Base-by-base conservation (phyloP, 495 filamentous ascomycete genomes). In the Penicillium argentinense region DNA sequence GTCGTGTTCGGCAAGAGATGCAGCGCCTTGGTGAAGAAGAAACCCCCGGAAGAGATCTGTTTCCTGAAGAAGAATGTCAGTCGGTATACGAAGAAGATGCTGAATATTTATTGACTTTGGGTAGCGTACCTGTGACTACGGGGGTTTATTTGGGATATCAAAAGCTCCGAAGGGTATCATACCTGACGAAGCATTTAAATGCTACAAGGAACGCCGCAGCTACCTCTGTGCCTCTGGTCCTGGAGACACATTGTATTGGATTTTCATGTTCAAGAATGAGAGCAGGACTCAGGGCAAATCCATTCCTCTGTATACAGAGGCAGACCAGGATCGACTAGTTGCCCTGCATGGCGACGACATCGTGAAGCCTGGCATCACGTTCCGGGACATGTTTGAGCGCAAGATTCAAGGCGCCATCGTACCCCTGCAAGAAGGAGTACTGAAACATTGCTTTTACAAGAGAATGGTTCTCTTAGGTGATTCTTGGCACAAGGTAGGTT, bases 101-200 rank as follows among this genome's bases (percentile, higher is more conserved):
- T 60, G 12, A 54, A 30, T 23, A 61, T 47, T 3, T 68, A 57
- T 40, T 59, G 56, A 8, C 23, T 43, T 45, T 12, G 7, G 16
- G 1, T 39, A 68, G 34, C 60, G 49, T 52, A 56, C 22, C 3
- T 47, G 32, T 33, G 38, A 29, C 4, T 72, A 67, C 42, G 50
- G 58, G 19, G 68, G 62, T 27, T 36, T 78, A 3, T 76, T 73
- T 39, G 73, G 76, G 14, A 62, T 68, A 9, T 54, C 58, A 9
- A 27, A 49, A 7, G 51, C 51, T 23, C 28, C 54, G 7, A 37
- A 51, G 0, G 22, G 36, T 28, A 26, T 42, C 12, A 13, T 21
- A n/a, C 23, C 36, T 7, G 29, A 46, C 9, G 13, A 59, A 34
- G 18, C 26, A 6, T 34, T 38, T 27, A 39, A 42, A 17, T 12